phyloP scores from a whole-genome alignment of 176 grass and related monocot species.

The Oryza punctata region DNA sequence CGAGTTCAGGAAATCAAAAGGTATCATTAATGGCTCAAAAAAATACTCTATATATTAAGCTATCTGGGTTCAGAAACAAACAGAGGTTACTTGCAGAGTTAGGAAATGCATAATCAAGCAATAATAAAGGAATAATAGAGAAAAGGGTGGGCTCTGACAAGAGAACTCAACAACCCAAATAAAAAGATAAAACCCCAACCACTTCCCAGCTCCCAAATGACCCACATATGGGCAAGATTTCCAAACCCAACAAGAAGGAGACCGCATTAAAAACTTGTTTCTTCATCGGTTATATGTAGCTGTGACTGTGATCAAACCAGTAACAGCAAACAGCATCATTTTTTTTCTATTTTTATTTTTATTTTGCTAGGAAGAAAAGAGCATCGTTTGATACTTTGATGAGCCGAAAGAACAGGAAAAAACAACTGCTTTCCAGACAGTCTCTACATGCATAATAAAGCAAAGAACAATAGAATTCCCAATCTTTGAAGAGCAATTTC shows the following conservation, averaged over 20 bases:
- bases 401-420: not conserved
- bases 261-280: slow-evolving; percentile 36
- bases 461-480: not conserved
- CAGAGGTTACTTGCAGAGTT: slow-evolving; percentile 41
- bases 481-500: not conserved
- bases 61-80: not conserved
- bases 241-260: slow-evolving; percentile 34
- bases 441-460: not conserved
- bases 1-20: not conserved
- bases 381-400: not conserved
- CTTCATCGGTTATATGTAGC: slow-evolving; percentile 12
- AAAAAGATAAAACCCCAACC: slow-evolving; percentile 50
- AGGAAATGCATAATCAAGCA: slow-evolving; percentile 33
- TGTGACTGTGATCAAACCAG: slow-evolving; percentile 3
- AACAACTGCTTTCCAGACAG: not conserved
- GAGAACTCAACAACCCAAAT: slow-evolving; percentile 55
- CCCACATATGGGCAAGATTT: slow-evolving; percentile 37
- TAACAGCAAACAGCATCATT: not conserved
- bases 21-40: not conserved
- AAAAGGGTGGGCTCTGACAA: slow-evolving; percentile 40
- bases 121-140: slow-evolving; percentile 43
- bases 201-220: slow-evolving; percentile 33
- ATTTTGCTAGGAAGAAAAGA: no score
- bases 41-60: not conserved
- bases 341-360: no score